These are phyloP conservation scores for Catharanthus roseus DNA, from an alignment of 257 asterid species.

Conservation along the genomic window DNA sequence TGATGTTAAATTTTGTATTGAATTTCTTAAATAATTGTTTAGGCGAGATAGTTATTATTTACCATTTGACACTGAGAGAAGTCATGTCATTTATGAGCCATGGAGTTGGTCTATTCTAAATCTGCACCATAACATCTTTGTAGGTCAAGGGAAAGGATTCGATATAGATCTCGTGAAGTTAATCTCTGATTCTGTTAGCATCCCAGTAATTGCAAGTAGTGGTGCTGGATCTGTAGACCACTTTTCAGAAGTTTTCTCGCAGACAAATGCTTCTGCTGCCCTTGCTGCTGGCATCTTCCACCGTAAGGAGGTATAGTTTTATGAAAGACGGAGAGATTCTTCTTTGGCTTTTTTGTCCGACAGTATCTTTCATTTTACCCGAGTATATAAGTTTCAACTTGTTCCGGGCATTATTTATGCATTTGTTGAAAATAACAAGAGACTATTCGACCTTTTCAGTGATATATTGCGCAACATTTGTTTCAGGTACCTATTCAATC, in stretches of 20 bases:
- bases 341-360: neutral
- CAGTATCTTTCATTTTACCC: neutral
- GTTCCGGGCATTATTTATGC: neutral
- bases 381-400: neutral
- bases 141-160: slow-evolving; percentile 96
- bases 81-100: neutral
- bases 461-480: neutral
- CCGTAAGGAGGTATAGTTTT: slow-evolving; percentile 65
- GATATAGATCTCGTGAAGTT: slow-evolving; percentile 77
- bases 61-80: neutral
- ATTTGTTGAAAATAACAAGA: neutral
- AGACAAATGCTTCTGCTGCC: slow-evolving; percentile 97
- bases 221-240: slow-evolving; percentile 90
- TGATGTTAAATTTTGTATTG: neutral
- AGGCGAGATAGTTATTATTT: neutral
- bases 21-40: neutral
- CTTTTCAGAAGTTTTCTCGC: slow-evolving; percentile 74
- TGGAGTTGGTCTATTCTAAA: neutral
- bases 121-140: slow-evolving; percentile 12
- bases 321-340: neutral
- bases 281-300: slow-evolving; percentile 99
- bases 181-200: slow-evolving; percentile 81
- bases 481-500: slow-evolving; percentile 58
- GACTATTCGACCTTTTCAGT: neutral
- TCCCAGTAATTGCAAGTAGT: slow-evolving; percentile 96